Evolutionary conservation across 2,329 filamentous ascomycete species (phyloP), one percentile per base, ranked within the genome.

Genomic region (Ophiostoma australiae): DNA sequence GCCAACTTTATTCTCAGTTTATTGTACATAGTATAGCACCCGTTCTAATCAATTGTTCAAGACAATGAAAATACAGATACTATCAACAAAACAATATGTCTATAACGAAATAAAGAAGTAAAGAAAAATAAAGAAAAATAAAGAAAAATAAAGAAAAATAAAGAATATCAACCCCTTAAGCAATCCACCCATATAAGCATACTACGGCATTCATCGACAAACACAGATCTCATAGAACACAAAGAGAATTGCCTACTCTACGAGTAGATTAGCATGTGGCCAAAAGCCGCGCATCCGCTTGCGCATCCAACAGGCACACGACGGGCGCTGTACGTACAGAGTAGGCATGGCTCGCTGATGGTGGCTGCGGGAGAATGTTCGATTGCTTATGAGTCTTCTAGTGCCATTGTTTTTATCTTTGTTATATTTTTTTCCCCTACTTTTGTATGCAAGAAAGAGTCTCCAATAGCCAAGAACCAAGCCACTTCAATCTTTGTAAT

Each of bases 211-310:
- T n/a, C n/a, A n/a, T n/a, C n/a, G n/a, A n/a, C n/a, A n/a, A n/a
- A n/a, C n/a, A n/a, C n/a, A n/a, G 27, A 31, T 31, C 27, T 31
- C 27, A 41, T 13, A 15, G 39, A 15, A 15, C 10, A 41, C 17
- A 48, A 48, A 48, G 17, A 48, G 20, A 48, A 39, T 39, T 31
- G 27, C 27, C 27, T 31, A 3, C 39, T 4, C 39, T 20, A 17
- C 17, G 17, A 6, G 17, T 48, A 10, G 44, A 20, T 15, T 17
- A 20, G 44, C 58, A 15, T 63, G 61, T 65, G 61, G 33, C 61
- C 44, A 70, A 70, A 70, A 55, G 70, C 37, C 70, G 65, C 70
- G 70, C 70, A 68, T n/a, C 33, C 61, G 61, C 31, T 65, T 37
- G 61, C 61, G 61, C 61, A 65, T n/a, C 31, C 61, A 65, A 65